phyloP scores from a whole-genome alignment of 2,329 filamentous ascomycete genomes.

The Alternaria arborescens region DNA sequence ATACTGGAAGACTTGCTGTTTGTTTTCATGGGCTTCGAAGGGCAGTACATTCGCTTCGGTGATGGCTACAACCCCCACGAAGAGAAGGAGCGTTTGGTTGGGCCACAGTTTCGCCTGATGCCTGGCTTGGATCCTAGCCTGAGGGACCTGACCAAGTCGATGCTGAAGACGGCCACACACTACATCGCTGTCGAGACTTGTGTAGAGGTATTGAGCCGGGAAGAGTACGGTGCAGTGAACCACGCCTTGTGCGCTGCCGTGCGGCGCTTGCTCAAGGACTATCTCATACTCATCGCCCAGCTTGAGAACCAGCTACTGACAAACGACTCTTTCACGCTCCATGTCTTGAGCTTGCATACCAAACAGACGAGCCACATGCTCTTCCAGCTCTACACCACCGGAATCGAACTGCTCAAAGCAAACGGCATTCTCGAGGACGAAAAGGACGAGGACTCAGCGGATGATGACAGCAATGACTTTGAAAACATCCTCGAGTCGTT shows the following conservation, averaged over 20 bases:
- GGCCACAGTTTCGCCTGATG: conserved; percentile 80
- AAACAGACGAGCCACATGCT: conserved; percentile 92
- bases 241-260: conserved; percentile 97
- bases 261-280: conserved; percentile 89
- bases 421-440: conserved; percentile 88
- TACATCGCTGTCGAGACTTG: conserved; percentile 92
- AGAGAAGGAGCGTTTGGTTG: conserved; percentile 86
- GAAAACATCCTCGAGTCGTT: conserved; percentile 93
- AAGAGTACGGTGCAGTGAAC: conserved; percentile 93
- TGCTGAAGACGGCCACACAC: conserved; percentile 94
- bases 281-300: conserved; percentile 90
- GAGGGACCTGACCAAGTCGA: conserved; percentile 83
- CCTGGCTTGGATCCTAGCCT: conserved; percentile 90
- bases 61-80: conserved; percentile 82
- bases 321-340: conserved; percentile 87
- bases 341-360: conserved; percentile 90
- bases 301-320: conserved; percentile 92
- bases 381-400: conserved; percentile 85
- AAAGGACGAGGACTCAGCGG: conserved; percentile 68
- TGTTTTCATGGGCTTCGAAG: conserved; percentile 97
- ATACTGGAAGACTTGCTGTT: conserved; percentile 92
- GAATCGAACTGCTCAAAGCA: conserved; percentile 78
- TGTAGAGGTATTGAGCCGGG: conserved; percentile 90
- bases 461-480: conserved; percentile 81
- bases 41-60: conserved; percentile 91